Base-by-base conservation (phyloP, 306 rosid species). In the Amphicarpaea edgeworthii region DNA sequence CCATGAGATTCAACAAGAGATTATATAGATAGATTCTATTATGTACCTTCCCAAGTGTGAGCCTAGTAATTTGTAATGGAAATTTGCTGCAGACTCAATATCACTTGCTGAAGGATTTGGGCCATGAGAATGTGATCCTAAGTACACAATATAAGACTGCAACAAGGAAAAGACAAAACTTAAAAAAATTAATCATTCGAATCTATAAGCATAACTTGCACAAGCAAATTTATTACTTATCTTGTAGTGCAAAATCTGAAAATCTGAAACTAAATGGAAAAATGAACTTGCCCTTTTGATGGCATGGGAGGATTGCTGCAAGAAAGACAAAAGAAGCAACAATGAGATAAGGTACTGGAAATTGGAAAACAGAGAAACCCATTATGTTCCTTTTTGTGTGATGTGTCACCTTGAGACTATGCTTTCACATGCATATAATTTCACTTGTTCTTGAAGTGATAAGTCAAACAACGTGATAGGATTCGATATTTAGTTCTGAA, bases 111-210 rank as follows among this genome's bases (percentile, higher is more conserved):
- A 83, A 66, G 87, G 90, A 64, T 81, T 32, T 68, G 68, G 62
- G 1, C 89, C 87, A 74, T 86, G 89, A 19, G 91, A 83, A 61
- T 87, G 87, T 81, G 87, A 70, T 79, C 91, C 89, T 49, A 89
- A 74, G 66, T 89, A 89, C 3, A 89, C 91, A 53, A 89, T 80
- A 46, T 81, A 87, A 40, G 91, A 84, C 88, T 89, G 83, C 80
- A 82, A 70, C 76, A 69, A 16, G 32, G 37, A 30, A 30, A 30
- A 30, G 37, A 32, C 4, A 15, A 2, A 45, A 15, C 37, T 50
- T 19, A 10, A 28, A 26, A 32, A 62, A n/a, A n/a, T n/a, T n/a
- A n/a, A 50, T 38, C 54, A 53, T 34, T 28, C 6, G 5, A 30
- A 3, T 30, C 6, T 30, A 30, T 5, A 28, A n/a, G 19, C 38